These are phyloP conservation scores for Coemansia sp. DNA, from an alignment of 192 early-diverging fungal genomes.

Conservation along the genomic window DNA sequence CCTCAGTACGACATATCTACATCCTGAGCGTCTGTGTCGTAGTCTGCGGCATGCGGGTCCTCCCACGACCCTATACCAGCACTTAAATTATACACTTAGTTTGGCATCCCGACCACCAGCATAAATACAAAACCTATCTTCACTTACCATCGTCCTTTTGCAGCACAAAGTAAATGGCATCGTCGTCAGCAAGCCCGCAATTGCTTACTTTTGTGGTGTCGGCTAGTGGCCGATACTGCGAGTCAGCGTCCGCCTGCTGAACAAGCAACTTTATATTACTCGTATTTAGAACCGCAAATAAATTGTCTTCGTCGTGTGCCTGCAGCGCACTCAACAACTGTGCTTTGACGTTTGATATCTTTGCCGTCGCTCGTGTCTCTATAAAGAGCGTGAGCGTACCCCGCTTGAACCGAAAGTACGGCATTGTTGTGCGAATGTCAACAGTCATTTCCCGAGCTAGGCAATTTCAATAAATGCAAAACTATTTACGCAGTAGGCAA, in stretches of 20 bases:
- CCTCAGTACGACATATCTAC: conserved; percentile 14
- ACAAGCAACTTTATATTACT: conserved; percentile 22
- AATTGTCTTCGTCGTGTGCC: conserved; percentile 23
- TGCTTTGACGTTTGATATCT: conserved; percentile 16
- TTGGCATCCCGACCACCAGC: neutral
- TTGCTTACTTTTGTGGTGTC: conserved; percentile 11
- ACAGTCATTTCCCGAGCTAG: conserved; percentile 9
- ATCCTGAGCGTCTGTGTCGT: conserved; percentile 34
- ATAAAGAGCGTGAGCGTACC: conserved; percentile 41
- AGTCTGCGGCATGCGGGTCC: conserved; percentile 29
- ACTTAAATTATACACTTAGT: neutral
- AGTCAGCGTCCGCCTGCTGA: neutral
- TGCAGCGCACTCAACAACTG: conserved; percentile 26
- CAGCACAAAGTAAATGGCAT: conserved; percentile 31
- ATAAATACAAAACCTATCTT: neutral
- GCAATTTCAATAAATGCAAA: neutral
- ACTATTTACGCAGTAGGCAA: too few species aligned
- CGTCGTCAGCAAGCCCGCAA: conserved; percentile 24
- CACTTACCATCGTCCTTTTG: conserved; percentile 19
- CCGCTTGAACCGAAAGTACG: conserved; percentile 47
- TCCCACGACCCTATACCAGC: conserved; percentile 30
- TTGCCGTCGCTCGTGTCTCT: conserved; percentile 12
- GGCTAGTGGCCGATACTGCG: neutral
- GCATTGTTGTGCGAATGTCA: conserved; percentile 21
- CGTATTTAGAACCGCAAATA: conserved; percentile 10